Percentiles rank a stretch among this genome's conserved stretches.
phyloP scores from a whole-genome alignment of 139 green algal species.

The Cymbomonas tetramitiformis region DNA sequence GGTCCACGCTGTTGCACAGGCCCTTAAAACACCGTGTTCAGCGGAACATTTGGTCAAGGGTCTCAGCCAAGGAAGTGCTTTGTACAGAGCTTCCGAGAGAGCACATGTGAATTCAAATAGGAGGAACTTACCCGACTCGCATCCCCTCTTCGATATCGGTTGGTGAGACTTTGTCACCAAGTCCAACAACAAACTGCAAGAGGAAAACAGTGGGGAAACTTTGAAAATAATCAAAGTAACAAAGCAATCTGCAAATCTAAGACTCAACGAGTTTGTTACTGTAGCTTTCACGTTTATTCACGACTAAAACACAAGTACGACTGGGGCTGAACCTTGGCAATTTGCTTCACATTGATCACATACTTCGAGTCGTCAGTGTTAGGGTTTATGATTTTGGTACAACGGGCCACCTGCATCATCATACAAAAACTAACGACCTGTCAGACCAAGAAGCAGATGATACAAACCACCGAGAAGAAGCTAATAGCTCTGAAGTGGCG shows the following conservation, averaged over 20 bases:
- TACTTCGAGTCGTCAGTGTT: constrained; percentile 96
- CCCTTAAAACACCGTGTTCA: too few relatives aligned
- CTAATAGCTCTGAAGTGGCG: too few relatives aligned
- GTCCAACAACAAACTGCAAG: constrained; percentile 95
- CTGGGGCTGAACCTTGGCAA: constrained; percentile 96
- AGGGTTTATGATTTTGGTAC: constrained; percentile 99
- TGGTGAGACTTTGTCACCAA: constrained; percentile 89
- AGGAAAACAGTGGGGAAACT: constrained; percentile 2
- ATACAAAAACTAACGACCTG: too few relatives aligned
- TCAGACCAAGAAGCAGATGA: too few relatives aligned
- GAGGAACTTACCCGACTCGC: too few relatives aligned
- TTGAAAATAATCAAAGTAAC: background rate
- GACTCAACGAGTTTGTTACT: background rate
- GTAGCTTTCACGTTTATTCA: constrained; percentile 1
- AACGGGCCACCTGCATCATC: constrained; percentile 91
- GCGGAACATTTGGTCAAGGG: too few relatives aligned
- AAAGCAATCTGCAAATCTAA: background rate
- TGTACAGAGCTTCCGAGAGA: background rate
- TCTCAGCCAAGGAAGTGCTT: background rate
- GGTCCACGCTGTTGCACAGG: too few relatives aligned
- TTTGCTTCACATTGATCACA: constrained; percentile 99
- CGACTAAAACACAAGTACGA: constrained; percentile 1
- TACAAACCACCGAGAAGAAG: too few relatives aligned
- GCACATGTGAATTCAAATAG: constrained; percentile 22
- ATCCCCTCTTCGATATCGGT: constrained; percentile 99